A percentile compares a stretch with the other conserved stretches of the same genome.
These are phyloP conservation scores for Fusarium graminum DNA, from an alignment of 2,329 filamentous ascomycete genomes.

Conservation along the genomic window DNA sequence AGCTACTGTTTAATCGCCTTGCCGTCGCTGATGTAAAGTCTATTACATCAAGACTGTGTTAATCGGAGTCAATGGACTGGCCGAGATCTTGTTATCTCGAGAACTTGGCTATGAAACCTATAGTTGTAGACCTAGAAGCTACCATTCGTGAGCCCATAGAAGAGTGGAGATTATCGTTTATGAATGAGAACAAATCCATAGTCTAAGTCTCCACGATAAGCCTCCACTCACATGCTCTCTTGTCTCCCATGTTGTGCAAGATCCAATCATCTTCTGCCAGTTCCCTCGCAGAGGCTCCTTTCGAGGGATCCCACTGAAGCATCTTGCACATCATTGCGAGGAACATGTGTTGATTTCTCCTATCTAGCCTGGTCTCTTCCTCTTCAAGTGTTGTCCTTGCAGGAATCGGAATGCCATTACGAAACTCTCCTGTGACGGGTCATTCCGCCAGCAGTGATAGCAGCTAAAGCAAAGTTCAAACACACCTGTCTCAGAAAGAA, in stretches of 20 bases:
- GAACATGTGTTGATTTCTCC: constrained; percentile 50
- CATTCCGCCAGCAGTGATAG: background rate
- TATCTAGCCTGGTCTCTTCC: constrained; percentile 55
- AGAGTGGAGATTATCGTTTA: too few species aligned
- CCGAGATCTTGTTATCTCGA: too few species aligned
- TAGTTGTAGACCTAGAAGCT: too few species aligned
- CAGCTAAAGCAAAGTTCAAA: background rate
- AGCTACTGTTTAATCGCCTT: too few species aligned
- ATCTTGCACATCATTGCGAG: constrained; percentile 55
- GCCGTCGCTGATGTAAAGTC: too few species aligned
- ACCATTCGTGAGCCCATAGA: too few species aligned
- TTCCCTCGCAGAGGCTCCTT: constrained; percentile 49
- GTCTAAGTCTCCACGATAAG: too few species aligned
- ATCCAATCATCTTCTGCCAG: constrained; percentile 52
- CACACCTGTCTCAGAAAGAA: constrained; percentile 57
- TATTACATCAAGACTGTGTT: too few species aligned
- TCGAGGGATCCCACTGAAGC: constrained; percentile 54
- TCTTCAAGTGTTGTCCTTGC: constrained; percentile 51
- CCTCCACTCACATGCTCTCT: too few species aligned
- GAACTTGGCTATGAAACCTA: too few species aligned
- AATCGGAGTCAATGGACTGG: too few species aligned
- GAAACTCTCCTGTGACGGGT: constrained; percentile 52
- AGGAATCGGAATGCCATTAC: constrained; percentile 39
- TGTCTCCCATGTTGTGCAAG: constrained; percentile 12
- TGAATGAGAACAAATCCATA: too few species aligned